phyloP scores from a whole-genome alignment of 345 rosid species.

The Tarenaya hassleriana region DNA sequence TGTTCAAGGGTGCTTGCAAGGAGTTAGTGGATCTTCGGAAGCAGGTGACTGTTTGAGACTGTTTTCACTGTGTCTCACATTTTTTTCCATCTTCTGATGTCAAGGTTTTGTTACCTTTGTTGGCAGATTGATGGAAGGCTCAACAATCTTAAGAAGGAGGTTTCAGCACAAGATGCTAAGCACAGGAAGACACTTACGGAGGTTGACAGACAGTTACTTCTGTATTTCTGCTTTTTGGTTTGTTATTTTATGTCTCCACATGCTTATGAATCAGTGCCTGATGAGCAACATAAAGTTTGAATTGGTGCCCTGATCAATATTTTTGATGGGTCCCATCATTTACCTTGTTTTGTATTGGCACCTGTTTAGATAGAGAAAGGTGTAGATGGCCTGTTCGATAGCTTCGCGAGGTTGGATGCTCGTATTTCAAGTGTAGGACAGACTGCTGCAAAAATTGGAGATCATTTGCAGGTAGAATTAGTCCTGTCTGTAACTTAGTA shows the following conservation, averaged over 20 bases:
- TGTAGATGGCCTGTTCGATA: constrained; percentile 84
- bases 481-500: constrained; percentile 7
- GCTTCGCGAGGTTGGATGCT: constrained; percentile 87
- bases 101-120: constrained; percentile 13
- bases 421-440: constrained; percentile 98
- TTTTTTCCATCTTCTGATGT: constrained; percentile 14
- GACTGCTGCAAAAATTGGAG: constrained; percentile 99
- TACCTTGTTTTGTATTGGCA: neutral
- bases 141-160: constrained; percentile 80
- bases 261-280: constrained; percentile 9
- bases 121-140: constrained; percentile 86
- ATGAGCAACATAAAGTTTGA: neutral
- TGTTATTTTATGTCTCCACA: too few species aligned
- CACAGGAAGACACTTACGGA: constrained; percentile 91
- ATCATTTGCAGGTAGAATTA: constrained; percentile 79
- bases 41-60: constrained; percentile 42
- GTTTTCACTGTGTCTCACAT: constrained; percentile 4
- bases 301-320: neutral
- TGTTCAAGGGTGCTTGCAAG: constrained; percentile 80
- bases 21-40: constrained; percentile 88
- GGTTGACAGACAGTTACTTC: constrained; percentile 40
- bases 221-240: neutral
- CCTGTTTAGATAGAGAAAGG: constrained; percentile 76
- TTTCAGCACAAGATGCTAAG: constrained; percentile 81
- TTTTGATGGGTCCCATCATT: constrained; percentile 1